These are phyloP conservation scores for Kockiozyma suomiensis DNA, from an alignment of 805 yeast genomes.

Conservation along the genomic window DNA sequence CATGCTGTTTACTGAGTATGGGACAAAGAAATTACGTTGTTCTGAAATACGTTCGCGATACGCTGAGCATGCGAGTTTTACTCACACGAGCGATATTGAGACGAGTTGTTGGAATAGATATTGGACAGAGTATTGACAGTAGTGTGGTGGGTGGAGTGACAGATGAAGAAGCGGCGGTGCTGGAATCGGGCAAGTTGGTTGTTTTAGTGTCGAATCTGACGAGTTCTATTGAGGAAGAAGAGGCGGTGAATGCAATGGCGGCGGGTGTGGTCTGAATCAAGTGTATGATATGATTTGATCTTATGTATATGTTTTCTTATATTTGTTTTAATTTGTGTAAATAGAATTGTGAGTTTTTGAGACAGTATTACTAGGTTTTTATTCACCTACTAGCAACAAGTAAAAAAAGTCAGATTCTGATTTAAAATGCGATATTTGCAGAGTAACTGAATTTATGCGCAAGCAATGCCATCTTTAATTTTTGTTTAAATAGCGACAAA, in stretches of 20 bases:
- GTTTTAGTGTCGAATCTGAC: slow-evolving; percentile 26
- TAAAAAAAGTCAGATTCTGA: too few relatives aligned
- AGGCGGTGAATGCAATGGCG: background rate
- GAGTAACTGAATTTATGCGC: too few relatives aligned
- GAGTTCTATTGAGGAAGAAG: slow-evolving; percentile 6
- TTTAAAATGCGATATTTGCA: too few relatives aligned
- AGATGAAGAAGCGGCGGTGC: slow-evolving; percentile 16
- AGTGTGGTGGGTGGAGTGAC: background rate
- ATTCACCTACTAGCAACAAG: too few relatives aligned
- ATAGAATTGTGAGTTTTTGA: too few relatives aligned
- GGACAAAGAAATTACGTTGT: slow-evolving; percentile 33
- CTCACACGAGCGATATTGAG: slow-evolving; percentile 27
- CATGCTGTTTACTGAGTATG: slow-evolving; percentile 34
- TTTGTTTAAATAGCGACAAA: too few relatives aligned
- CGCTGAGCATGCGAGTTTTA: slow-evolving; percentile 15
- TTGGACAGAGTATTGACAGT: background rate
- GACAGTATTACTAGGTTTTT: too few relatives aligned
- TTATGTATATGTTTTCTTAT: too few relatives aligned
- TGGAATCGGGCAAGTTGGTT: slow-evolving; percentile 23
- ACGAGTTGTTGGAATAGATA: slow-evolving; percentile 23
- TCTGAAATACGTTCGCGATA: slow-evolving; percentile 19
- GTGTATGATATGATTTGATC: background rate
- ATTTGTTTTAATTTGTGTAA: too few relatives aligned
- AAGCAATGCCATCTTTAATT: too few relatives aligned
- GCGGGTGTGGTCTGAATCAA: background rate